A percentile compares a stretch with the other conserved stretches of the same genome.
Conservation (phyloP, 176 grass and related monocot genomes). For the Eragrostis nindensis region DNA sequence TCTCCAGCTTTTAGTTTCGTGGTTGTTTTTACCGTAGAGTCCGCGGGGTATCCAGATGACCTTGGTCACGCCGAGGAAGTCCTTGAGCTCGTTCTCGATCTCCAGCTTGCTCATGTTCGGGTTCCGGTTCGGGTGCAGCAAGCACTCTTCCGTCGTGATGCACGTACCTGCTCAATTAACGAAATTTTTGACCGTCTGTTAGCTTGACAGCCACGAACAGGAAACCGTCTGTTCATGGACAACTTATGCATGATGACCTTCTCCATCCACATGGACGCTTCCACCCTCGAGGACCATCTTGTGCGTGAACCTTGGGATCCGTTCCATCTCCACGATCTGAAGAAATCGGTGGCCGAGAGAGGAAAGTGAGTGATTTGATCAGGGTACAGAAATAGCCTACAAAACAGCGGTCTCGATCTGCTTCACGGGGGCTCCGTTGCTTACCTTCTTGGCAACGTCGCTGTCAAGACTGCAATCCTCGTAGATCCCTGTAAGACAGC, state of each 20-base stretch:
- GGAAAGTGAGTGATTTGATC: neutral
- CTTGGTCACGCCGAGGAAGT: conserved; percentile 78
- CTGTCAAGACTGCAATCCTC: conserved; percentile 82
- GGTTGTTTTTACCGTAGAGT: conserved; percentile 67
- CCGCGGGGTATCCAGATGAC: conserved; percentile 91
- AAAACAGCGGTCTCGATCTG: too few relatives aligned
- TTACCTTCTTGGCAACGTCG: conserved; percentile 78
- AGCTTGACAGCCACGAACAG: conserved; percentile 13
- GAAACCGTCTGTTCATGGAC: neutral
- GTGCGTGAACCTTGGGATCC: conserved; percentile 65
- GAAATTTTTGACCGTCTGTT: neutral
- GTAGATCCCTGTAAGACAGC: conserved; percentile 58
- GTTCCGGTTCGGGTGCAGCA: conserved; percentile 87
- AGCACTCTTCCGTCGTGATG: conserved; percentile 90
- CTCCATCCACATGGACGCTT: conserved; percentile 95
- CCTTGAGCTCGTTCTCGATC: conserved; percentile 87
- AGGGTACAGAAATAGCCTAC: neutral
- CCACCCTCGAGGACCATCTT: conserved; percentile 90
- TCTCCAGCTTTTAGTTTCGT: too few relatives aligned
- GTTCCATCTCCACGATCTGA: conserved; percentile 79
- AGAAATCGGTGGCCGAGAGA: neutral
- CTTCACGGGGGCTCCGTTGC: neutral
- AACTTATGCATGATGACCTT: conserved; percentile 60
- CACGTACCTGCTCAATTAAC: conserved; percentile 63
- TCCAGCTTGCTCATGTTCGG: conserved; percentile 81